These are phyloP conservation scores for Aspergillus bombycis DNA, from an alignment of 2,329 filamentous ascomycete species.

Conservation along the genomic window DNA sequence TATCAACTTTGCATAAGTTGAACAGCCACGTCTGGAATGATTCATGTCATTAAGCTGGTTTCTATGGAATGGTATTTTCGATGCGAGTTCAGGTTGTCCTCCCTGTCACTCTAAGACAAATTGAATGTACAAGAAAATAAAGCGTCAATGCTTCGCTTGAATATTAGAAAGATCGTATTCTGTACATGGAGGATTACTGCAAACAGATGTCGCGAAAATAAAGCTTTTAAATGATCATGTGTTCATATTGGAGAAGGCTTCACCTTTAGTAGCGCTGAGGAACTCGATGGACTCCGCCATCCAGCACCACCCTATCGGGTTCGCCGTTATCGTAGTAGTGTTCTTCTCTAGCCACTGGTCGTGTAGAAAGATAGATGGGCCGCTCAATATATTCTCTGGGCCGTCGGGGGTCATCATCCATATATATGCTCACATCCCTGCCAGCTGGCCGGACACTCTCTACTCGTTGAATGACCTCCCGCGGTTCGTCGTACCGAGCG, in stretches of 20 bases:
- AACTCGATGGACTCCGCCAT: conserved; percentile 36
- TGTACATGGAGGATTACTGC: not conserved
- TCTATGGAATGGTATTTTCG: conserved; percentile 19
- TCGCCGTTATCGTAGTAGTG: conserved; percentile 43
- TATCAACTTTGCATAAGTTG: not conserved
- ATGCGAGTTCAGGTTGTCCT: conserved; percentile 8
- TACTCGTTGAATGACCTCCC: conserved; percentile 44
- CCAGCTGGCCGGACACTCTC: conserved; percentile 48
- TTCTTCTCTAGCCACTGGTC: conserved; percentile 37
- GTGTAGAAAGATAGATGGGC: conserved; percentile 44
- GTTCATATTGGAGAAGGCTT: not conserved
- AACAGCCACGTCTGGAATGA: not conserved
- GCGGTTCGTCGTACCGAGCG: conserved; percentile 47
- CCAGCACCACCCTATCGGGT: conserved; percentile 34
- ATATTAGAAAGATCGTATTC: not conserved
- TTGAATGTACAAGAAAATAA: not conserved
- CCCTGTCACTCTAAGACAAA: not conserved
- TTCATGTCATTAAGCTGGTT: not conserved
- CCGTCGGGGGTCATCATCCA: conserved; percentile 41
- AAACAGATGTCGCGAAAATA: not conserved
- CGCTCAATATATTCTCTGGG: conserved; percentile 54
- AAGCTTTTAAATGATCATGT: not conserved
- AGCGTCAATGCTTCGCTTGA: not conserved
- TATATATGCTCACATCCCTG: conserved; percentile 47
- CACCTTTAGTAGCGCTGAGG: conserved; percentile 37